Percentiles rank a stretch among this genome's conserved stretches.
phyloP scores from a whole-genome alignment of 2,329 filamentous ascomycete species.

The Ascochyta rabiei region DNA sequence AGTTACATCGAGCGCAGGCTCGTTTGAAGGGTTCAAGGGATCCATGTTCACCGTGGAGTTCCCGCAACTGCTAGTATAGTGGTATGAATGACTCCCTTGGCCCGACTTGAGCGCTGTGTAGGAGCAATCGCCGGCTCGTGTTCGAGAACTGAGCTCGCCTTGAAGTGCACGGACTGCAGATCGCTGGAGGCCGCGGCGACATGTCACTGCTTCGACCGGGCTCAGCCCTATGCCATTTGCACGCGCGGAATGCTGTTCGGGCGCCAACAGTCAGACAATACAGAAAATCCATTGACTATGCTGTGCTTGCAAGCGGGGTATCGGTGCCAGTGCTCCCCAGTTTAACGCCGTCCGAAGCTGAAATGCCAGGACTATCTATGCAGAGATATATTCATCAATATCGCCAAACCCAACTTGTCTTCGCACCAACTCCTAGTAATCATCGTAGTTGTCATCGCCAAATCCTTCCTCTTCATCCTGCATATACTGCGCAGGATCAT shows the following conservation, averaged over 20 bases:
- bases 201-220: background rate
- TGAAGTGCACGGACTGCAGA: conserved; percentile 11
- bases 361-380: conserved; percentile 1
- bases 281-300: conserved; percentile 18
- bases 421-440: conserved; percentile 18
- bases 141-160: conserved; percentile 10
- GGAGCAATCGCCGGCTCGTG: conserved; percentile 8
- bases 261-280: background rate
- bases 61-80: conserved; percentile 21
- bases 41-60: conserved; percentile 25
- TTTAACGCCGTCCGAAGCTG: conserved; percentile 9
- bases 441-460: conserved; percentile 47
- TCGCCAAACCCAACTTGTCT: background rate
- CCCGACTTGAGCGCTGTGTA: conserved; percentile 8
- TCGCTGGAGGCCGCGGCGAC: conserved; percentile 11
- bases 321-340: conserved; percentile 13
- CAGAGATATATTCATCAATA: background rate
- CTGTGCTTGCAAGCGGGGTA: conserved; percentile 22
- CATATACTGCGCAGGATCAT: conserved; percentile 49
- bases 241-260: too few relatives aligned
- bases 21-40: conserved; percentile 14
- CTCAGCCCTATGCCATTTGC: background rate
- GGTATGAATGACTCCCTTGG: conserved; percentile 13
- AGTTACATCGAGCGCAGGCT: conserved; percentile 24
- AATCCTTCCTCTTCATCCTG: conserved; percentile 52